Evolutionary conservation across 441 rosid genomes (phyloP), one percentile per base, ranked within the genome.

Genomic region (Jatropha podagrica): DNA sequence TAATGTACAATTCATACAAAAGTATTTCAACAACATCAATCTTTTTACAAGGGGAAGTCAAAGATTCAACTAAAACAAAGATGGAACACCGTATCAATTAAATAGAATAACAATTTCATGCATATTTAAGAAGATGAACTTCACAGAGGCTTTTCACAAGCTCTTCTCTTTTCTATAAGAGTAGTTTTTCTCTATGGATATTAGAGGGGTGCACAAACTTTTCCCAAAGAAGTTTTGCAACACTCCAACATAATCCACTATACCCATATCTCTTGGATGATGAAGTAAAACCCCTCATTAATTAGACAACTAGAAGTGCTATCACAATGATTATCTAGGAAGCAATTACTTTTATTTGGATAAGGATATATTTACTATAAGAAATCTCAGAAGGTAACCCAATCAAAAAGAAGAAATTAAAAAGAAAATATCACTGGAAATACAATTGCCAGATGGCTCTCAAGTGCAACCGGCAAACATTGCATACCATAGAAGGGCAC

Each of bases 401-500:
- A 52, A 51, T 11, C 13, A 23, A 13, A 5, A 7, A 26, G 15
- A 71, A 2, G 26, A 60, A 40, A 6, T 20, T 54, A 14, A 5
- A 61, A 60, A 60, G 40, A 60, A 60, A 67, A 26, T 10, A 46
- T 61, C 37, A 40, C 3, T 20, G 13, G 3, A 37, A n/a, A 70
- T 32, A 61, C 1, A 62, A 78, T 17, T 52, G 68, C 32, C 48
- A 48, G 23, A 52, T 38, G 23, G 51, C n/a, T 54, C 37, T 61
- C 48, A 68, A 65, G 40, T 65, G 66, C 49, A 77, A 66, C 41
- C 40, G 77, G n/a, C 37, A 72, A 67, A 62, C 41, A 48, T 54
- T 8, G 3, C 88, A 67, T 91, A 94, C 98, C 96, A 91, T 76
- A 94, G 20, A 61, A 96, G 78, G 0, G 82, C 76, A 32, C 99